phyloP scores from a whole-genome alignment of 208 protist species.

The Acanthamoeba royreba region DNA sequence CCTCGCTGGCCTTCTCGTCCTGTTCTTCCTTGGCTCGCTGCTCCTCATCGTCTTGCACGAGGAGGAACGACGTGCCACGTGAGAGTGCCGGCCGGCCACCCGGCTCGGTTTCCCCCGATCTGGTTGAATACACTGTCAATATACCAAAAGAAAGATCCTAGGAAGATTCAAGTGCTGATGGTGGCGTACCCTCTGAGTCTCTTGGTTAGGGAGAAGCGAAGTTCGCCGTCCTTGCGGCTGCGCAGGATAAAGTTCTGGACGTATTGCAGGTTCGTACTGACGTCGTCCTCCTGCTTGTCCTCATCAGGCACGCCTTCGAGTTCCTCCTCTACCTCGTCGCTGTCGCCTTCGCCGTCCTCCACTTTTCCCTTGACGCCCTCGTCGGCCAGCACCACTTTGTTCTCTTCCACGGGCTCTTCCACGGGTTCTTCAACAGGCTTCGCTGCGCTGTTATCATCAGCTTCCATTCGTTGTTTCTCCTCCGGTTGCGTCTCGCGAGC shows the following conservation, averaged over 20 bases:
- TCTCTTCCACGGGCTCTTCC: not conserved
- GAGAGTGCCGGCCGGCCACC: not conserved
- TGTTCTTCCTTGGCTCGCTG: not conserved
- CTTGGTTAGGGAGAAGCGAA: not conserved
- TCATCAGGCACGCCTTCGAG: not conserved
- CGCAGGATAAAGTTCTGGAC: conserved; percentile 25
- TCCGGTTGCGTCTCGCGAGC: not conserved
- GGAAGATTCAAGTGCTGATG: not conserved
- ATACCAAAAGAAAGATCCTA: not conserved
- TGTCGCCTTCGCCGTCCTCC: not conserved
- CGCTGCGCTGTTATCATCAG: not conserved
- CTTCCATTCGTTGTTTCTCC: not conserved
- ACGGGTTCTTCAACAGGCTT: not conserved
- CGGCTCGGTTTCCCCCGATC: not conserved
- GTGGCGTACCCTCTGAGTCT: not conserved
- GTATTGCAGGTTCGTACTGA: not conserved
- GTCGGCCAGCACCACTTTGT: not conserved
- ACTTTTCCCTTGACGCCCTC: not conserved
- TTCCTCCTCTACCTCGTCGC: not conserved
- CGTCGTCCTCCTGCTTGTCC: not conserved
- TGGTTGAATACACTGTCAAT: not conserved
- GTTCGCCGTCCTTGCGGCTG: not conserved
- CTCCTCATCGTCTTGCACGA: no score
- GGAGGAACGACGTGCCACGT: not conserved
- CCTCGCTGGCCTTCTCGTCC: not conserved